Evolutionary conservation across 352 stramenopile species (phyloP).

Genomic region (Phytophthora ramorum): DNA sequence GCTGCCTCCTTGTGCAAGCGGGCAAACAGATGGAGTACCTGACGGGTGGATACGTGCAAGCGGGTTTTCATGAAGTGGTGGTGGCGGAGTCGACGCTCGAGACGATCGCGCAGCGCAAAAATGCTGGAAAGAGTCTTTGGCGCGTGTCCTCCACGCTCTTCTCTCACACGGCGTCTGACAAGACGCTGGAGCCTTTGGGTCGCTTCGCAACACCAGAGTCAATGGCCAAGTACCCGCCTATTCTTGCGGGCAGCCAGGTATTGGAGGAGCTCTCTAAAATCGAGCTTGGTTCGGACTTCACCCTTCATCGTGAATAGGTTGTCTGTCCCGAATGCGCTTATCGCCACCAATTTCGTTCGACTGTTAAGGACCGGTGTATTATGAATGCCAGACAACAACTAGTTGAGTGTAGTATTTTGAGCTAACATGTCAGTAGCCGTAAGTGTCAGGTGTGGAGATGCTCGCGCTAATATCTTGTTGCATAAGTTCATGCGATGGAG

Average conservation of each 20-base stretch:
- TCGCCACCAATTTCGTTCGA: too few relatives aligned
- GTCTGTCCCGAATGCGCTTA: background rate
- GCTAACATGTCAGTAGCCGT: too few relatives aligned
- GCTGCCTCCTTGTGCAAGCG: slow-evolving; percentile 89
- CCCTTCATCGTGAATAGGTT: slow-evolving; percentile 67
- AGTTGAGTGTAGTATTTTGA: too few relatives aligned
- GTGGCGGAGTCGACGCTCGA: slow-evolving; percentile 79
- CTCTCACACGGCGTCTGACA: slow-evolving; percentile 91
- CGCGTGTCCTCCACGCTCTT: slow-evolving; percentile 93
- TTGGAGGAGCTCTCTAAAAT: slow-evolving; percentile 89
- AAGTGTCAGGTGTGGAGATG: too few relatives aligned
- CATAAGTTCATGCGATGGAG: too few relatives aligned
- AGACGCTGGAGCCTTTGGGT: slow-evolving; percentile 82
- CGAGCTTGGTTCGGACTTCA: slow-evolving; percentile 78
- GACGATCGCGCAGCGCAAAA: slow-evolving; percentile 76
- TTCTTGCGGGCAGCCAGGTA: slow-evolving; percentile 90
- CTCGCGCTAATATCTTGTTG: too few relatives aligned
- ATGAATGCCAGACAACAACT: too few relatives aligned
- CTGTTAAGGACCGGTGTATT: too few relatives aligned
- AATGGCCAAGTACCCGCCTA: slow-evolving; percentile 76
- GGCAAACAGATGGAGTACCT: slow-evolving; percentile 95
- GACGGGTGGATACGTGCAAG: slow-evolving; percentile 91
- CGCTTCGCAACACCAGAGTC: slow-evolving; percentile 79
- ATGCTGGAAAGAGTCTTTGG: slow-evolving; percentile 83
- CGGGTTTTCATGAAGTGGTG: slow-evolving; percentile 94